phyloP scores from a whole-genome alignment of 2,329 filamentous ascomycete species.

The Botrytis fabae region DNA sequence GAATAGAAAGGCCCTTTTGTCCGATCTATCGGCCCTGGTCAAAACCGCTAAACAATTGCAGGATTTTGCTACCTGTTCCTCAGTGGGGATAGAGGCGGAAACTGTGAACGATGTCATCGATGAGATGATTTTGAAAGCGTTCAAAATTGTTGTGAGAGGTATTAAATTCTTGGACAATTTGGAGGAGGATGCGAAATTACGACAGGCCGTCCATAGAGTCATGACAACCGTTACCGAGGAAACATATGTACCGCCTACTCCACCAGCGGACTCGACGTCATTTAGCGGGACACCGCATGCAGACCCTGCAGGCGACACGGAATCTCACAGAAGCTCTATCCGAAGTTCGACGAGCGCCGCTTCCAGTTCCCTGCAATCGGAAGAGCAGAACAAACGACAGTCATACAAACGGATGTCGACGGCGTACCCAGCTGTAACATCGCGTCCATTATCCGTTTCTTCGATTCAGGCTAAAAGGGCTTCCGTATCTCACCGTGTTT shows the following conservation, averaged over 20 bases:
- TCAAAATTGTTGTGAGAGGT: slow-evolving; percentile 88
- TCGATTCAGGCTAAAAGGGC: slow-evolving; percentile 35
- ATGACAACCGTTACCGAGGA: slow-evolving; percentile 63
- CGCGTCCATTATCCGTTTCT: slow-evolving; percentile 36
- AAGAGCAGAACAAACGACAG: slow-evolving; percentile 38
- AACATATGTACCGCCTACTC: slow-evolving; percentile 59
- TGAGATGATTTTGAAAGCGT: slow-evolving; percentile 90
- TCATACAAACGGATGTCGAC: slow-evolving; percentile 37
- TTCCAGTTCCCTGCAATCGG: slow-evolving; percentile 32
- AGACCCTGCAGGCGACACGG: slow-evolving; percentile 45
- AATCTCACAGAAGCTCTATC: slow-evolving; percentile 38
- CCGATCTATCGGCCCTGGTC: slow-evolving; percentile 85
- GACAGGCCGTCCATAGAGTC: slow-evolving; percentile 54
- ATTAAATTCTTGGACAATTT: slow-evolving; percentile 88
- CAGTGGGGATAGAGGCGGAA: slow-evolving; percentile 49
- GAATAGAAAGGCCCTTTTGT: slow-evolving; percentile 82
- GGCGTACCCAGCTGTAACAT: slow-evolving; percentile 30
- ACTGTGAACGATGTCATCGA: slow-evolving; percentile 77
- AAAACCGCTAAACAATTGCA: slow-evolving; percentile 86
- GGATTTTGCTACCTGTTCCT: slow-evolving; percentile 55
- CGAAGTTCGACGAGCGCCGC: slow-evolving; percentile 38
- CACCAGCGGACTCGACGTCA: slow-evolving; percentile 57
- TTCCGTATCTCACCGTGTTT: slow-evolving; percentile 66
- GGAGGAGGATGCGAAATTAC: slow-evolving; percentile 60
- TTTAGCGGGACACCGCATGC: slow-evolving; percentile 47